Evolutionary conservation across 306 rosid genomes (phyloP).

Genomic region (peach (Prunus persica)): DNA sequence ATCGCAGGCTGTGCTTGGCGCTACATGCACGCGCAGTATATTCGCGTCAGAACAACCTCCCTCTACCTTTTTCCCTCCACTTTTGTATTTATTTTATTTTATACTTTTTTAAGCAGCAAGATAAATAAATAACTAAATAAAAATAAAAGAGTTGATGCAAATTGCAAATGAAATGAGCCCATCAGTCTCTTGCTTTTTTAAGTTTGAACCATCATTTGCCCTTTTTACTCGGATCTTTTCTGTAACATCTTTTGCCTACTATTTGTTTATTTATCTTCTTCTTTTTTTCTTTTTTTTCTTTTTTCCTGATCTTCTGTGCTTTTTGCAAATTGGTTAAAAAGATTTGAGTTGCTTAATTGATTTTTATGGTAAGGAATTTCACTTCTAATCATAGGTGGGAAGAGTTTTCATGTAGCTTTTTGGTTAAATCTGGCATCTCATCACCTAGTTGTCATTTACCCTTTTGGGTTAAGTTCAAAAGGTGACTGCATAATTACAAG

Average conservation of each 20-base stretch:
- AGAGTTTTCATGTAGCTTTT: neutral
- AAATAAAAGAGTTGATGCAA: neutral
- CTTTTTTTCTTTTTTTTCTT: neutral
- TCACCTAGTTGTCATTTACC: neutral
- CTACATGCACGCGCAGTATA: slow-evolving; percentile 15
- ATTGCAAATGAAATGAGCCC: neutral
- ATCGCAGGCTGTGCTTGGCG: neutral
- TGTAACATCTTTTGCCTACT: neutral
- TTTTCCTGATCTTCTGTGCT: neutral
- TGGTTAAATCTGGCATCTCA: neutral
- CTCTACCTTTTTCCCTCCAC: neutral
- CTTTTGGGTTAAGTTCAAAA: neutral
- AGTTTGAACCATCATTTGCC: slow-evolving; percentile 1
- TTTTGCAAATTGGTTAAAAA: too few relatives aligned
- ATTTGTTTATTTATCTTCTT: neutral
- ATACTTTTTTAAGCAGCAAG: neutral
- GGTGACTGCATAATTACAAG: neutral
- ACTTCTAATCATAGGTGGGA: neutral
- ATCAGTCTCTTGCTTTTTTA: neutral
- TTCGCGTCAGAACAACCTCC: slow-evolving; percentile 2
- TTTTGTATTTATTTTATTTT: neutral
- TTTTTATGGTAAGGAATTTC: neutral
- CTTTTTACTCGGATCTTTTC: neutral
- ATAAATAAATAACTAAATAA: neutral
- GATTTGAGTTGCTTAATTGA: neutral